Percentiles rank a stretch among this genome's conserved stretches.
phyloP scores from a whole-genome alignment of 768 basidiomycete genomes.

The Tulasnella sp. region DNA sequence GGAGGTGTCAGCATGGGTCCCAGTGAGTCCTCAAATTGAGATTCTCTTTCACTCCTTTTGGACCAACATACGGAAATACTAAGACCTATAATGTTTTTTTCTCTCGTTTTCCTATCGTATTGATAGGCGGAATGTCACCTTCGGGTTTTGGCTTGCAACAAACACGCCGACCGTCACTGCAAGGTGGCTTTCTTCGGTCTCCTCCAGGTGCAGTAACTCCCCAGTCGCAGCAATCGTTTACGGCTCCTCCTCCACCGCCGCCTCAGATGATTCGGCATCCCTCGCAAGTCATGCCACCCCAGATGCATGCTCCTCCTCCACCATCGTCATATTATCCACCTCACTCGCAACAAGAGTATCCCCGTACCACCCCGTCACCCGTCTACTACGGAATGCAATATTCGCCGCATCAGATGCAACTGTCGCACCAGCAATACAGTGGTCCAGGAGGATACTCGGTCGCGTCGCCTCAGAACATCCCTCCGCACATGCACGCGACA shows the following conservation, averaged over 20 bases:
- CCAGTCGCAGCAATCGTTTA: background rate
- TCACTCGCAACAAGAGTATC: background rate
- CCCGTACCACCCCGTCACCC: constrained; percentile 6
- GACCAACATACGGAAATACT: background rate
- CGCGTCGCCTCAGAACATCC: background rate
- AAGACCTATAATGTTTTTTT: background rate
- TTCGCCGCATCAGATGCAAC: constrained; percentile 3
- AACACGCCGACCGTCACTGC: background rate
- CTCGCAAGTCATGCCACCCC: background rate
- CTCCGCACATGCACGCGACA: background rate
- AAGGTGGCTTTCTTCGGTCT: background rate
- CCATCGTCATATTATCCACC: background rate
- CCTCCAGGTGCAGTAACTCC: background rate
- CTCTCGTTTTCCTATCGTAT: background rate
- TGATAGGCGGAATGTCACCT: background rate
- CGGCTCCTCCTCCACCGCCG: too few species aligned
- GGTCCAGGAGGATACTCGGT: background rate
- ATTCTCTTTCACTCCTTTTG: too few species aligned
- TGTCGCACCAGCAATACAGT: background rate
- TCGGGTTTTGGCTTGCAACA: background rate
- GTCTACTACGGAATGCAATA: constrained; percentile 10
- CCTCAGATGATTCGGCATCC: background rate
- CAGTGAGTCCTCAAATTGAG: background rate
- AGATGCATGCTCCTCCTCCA: background rate
- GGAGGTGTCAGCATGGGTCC: background rate